Base-by-base conservation (phyloP, 139 green algal species). In the Coelastrella sp. region DNA sequence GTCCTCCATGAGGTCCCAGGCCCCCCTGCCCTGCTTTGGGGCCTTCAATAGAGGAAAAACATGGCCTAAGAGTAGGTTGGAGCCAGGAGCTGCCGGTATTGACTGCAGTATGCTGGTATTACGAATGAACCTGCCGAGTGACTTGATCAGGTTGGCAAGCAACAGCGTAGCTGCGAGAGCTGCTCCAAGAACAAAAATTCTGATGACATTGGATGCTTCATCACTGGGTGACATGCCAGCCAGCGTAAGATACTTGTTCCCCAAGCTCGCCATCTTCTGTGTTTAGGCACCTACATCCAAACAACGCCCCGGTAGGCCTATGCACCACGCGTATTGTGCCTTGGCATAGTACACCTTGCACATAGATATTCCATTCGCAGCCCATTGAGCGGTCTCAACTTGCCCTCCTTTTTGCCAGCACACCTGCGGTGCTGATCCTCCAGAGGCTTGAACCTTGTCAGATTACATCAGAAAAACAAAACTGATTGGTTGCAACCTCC, bases 1-100 rank as follows among this genome's bases (percentile, higher is more conserved):
- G 8, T 94, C 70, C 65, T 95, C 92, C 92, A 98, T 97, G 1
- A 95, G 22, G 82, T 97, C 94, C 96, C 96, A 98, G 9, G 97
- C 94, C 49, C 90, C 93, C 84, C 82, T 91, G 78, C 89, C 89
- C 17, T 88, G 65, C 22, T 82, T 80, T 0, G 93, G 90, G 78
- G 85, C 90, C 6, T 57, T 92, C 6, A 94, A 84, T 76, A 97
- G 85, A 20, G 91, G 91, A 24, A 97, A 68, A 8, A 95, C 91
- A 79, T 97, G 92, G 0, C 95, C 95, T 4, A 97, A 70, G 15
- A 96, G 75, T 27, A 76, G 89, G 56, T 95, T 89, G 22, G 49
- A 85, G 27, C 93, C 94, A 24, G 94, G 93, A 25, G 92, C 93
- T 14, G 78, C 72, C 7, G 92, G 91, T 9, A 95, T 90, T 22